Conservation (phyloP, 2,329 filamentous ascomycete species). For the Purpureocillium lavendulum region DNA sequence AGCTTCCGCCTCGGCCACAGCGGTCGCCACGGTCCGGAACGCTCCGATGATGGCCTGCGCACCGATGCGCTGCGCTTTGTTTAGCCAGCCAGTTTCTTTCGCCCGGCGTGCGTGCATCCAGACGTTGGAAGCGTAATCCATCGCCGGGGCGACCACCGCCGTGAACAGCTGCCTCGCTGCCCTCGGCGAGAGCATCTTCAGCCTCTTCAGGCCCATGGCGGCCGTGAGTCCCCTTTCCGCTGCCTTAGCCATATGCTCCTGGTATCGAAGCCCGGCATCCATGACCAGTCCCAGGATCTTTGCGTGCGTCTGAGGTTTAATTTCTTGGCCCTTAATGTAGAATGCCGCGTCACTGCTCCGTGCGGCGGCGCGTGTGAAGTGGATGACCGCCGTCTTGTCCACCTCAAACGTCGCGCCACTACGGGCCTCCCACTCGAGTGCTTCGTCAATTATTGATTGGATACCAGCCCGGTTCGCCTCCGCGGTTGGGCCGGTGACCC, state of each 20-base stretch:
- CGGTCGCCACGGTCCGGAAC: neutral
- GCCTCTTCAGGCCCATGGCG: no score
- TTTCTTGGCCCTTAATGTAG: neutral
- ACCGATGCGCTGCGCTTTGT: neutral
- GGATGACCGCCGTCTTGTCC: slow-evolving; percentile 13
- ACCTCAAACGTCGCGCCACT: slow-evolving; percentile 16
- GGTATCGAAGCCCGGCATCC: neutral
- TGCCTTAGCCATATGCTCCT: slow-evolving; percentile 1
- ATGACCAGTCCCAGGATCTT: neutral
- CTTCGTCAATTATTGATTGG: no score
- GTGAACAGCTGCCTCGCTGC: no score
- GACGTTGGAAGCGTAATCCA: slow-evolving; percentile 1
- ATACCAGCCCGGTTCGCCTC: no score
- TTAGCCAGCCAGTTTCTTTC: no score
- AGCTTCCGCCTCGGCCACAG: neutral
- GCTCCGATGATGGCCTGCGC: neutral
- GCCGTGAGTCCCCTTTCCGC: slow-evolving; percentile 8
- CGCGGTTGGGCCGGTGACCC: no score
- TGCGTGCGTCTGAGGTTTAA: neutral
- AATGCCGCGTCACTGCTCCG: neutral
- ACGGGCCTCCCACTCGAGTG: slow-evolving; percentile 13
- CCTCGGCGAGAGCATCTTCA: neutral
- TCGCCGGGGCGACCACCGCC: neutral
- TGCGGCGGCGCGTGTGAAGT: neutral
- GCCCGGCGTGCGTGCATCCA: neutral